A percentile compares a stretch with the other conserved stretches of the same genome.
phyloP scores from a whole-genome alignment of 2,329 filamentous ascomycete species.

The Dactylellina parvicollis region DNA sequence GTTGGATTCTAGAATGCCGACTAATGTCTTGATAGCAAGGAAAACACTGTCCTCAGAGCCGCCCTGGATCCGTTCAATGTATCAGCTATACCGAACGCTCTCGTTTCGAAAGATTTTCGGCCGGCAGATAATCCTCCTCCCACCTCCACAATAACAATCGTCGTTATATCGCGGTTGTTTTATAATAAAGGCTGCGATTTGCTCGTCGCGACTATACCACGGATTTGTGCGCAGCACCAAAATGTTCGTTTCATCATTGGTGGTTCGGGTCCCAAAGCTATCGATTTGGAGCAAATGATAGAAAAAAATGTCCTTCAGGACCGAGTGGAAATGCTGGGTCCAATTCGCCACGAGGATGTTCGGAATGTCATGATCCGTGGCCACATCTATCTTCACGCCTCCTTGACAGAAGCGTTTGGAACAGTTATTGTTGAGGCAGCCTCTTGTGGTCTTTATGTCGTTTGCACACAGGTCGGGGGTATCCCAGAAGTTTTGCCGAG shows the following conservation, averaged over 20 bases:
- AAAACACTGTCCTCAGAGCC: constrained; percentile 94
- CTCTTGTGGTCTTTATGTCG: constrained; percentile 93
- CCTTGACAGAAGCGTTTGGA: constrained; percentile 93
- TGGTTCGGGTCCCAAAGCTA: constrained; percentile 93
- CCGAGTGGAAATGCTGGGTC: constrained; percentile 88
- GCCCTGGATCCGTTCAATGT: constrained; percentile 97
- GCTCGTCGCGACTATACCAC: constrained; percentile 92
- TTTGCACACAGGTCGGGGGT: constrained; percentile 94
- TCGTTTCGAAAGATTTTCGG: constrained; percentile 94
- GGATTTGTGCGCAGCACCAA: constrained; percentile 86
- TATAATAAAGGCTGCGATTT: constrained; percentile 99
- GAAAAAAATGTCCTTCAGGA: constrained; percentile 94
- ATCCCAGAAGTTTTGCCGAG: constrained; percentile 95
- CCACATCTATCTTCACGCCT: constrained; percentile 95
- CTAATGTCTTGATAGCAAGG: constrained; percentile 72
- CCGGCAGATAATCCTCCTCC: constrained; percentile 65
- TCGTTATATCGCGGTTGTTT: constrained; percentile 95
- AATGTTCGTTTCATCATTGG: constrained; percentile 98
- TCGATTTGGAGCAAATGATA: constrained; percentile 97
- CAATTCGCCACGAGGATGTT: constrained; percentile 94
- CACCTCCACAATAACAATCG: constrained; percentile 84
- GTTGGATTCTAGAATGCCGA: background rate
- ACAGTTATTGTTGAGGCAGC: constrained; percentile 98
- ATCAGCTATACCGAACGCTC: constrained; percentile 95
- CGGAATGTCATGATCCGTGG: constrained; percentile 96